phyloP scores from a whole-genome alignment of 331 rosid genomes.

The Arachis monticola region DNA sequence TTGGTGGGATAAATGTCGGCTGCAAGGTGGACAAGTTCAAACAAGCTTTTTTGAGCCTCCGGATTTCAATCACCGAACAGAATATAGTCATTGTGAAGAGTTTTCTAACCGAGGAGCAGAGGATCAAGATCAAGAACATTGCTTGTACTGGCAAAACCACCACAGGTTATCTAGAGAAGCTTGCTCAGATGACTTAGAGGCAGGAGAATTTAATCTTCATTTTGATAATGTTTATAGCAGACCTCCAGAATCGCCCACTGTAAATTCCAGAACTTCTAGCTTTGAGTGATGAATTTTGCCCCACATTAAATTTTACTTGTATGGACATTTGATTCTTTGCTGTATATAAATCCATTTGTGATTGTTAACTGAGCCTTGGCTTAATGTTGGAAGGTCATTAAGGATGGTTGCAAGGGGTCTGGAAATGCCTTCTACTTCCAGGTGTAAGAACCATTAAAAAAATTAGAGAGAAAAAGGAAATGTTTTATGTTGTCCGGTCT shows the following conservation, averaged over 20 bases:
- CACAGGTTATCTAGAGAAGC: conserved; percentile 54
- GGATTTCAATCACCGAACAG: conserved; percentile 49
- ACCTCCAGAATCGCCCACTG: conserved; percentile 64
- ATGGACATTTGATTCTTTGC: conserved; percentile 62
- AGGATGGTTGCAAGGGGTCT: conserved; percentile 20
- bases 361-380: conserved; percentile 40
- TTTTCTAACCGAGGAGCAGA: conserved; percentile 68
- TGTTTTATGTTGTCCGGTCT: conserved; percentile 22
- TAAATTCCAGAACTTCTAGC: conserved; percentile 48
- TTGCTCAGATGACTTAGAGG: conserved; percentile 63
- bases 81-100: conserved; percentile 42
- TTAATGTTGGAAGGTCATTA: conserved; percentile 41
- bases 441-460: conserved; percentile 35
- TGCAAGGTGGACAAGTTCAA: conserved; percentile 47
- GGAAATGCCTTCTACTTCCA: conserved; percentile 41
- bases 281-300: conserved; percentile 48
- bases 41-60: conserved; percentile 96
- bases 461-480: not conserved
- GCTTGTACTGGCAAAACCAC: conserved; percentile 54
- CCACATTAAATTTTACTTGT: conserved; percentile 34
- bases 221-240: conserved; percentile 78
- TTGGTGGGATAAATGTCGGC: conserved; percentile 75
- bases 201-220: conserved; percentile 70
- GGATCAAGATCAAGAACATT: conserved; percentile 66
- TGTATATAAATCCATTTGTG: conserved; percentile 65